phyloP scores from a whole-genome alignment of 179 eudicot genomes.

The Vitellaria paradoxa region DNA sequence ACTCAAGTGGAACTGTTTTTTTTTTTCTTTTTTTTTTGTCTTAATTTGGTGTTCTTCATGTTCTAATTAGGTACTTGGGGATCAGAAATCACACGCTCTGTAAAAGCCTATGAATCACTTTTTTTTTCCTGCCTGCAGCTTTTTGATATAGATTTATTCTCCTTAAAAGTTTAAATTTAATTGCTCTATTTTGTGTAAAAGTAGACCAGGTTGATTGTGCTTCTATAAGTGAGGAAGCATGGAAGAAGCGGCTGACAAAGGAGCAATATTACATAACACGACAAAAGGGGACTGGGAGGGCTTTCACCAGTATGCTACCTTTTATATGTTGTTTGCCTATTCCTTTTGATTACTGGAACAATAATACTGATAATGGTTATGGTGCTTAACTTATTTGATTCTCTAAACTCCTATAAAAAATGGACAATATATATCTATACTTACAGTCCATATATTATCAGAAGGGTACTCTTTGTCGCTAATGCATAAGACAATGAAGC shows the following conservation, averaged over 20 bases:
- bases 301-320: conserved; percentile 64
- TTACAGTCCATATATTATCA: too few species aligned
- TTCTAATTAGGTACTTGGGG: background rate
- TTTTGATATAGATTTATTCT: background rate
- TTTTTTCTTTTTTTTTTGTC: too few species aligned
- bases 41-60: conserved; percentile 5
- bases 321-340: background rate
- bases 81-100: background rate
- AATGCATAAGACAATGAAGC: too few species aligned
- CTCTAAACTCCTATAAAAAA: background rate
- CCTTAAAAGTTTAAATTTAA: too few species aligned
- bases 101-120: background rate
- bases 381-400: too few species aligned
- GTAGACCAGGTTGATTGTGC: too few species aligned
- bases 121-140: background rate
- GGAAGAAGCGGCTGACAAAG: too few species aligned
- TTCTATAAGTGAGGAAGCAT: too few species aligned
- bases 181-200: too few species aligned
- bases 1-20: background rate
- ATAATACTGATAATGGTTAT: background rate
- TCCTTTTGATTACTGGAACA: background rate
- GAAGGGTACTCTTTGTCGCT: too few species aligned
- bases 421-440: background rate
- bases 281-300: conserved; percentile 94
- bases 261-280: too few species aligned